Evolutionary conservation across 192 early-diverging fungal genomes (phyloP), one percentile per base, ranked within the genome.

Genomic region (Coemansia sp.): DNA sequence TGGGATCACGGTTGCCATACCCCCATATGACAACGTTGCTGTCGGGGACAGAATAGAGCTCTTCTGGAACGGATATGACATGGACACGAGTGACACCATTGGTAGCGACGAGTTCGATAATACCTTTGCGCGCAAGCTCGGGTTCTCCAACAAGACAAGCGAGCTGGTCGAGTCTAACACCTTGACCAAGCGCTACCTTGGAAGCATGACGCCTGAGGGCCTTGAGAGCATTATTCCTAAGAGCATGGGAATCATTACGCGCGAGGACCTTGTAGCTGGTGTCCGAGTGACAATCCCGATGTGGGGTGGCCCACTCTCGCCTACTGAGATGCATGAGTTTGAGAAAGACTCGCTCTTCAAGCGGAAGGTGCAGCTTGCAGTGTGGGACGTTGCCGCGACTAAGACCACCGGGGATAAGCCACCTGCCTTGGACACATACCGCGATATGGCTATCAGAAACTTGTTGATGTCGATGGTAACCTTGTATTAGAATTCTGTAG

Each of bases 141-240:
- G 88, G 12, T 87, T 89, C 61, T 82, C 87, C 2, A 53, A 79
- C 41, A 85, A 86, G 60, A 73, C 87, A n/a, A 70, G 83, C 18
- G 69, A 76, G 29, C 74, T 89, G 39, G 85, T 89, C 1, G 88
- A 84, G 52, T 80, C 86, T 5, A 87, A 89, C 61, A 85, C 87
- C 9, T 66, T 83, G 33, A 87, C 81, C 44, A 89, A 89, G 77
- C 76, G 87, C 22, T 89, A 89, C 55, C 70, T 89, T 22, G n/a
- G n/a, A n/a, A n/a, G n/a, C n/a, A n/a, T n/a, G n/a, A n/a, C n/a
- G n/a, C n/a, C n/a, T n/a, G n/a, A n/a, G n/a, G n/a, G n/a, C n/a
- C n/a, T 85, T 80, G 15, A 75, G 80, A 87, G 60, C 85, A 3
- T 36, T 3, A 1, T 84, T 64, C 88, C n/a, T n/a, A n/a, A n/a